Evolutionary conservation across 768 basidiomycete genomes (phyloP), one percentile per base, ranked within the genome.

Genomic region (Bullera alba): DNA sequence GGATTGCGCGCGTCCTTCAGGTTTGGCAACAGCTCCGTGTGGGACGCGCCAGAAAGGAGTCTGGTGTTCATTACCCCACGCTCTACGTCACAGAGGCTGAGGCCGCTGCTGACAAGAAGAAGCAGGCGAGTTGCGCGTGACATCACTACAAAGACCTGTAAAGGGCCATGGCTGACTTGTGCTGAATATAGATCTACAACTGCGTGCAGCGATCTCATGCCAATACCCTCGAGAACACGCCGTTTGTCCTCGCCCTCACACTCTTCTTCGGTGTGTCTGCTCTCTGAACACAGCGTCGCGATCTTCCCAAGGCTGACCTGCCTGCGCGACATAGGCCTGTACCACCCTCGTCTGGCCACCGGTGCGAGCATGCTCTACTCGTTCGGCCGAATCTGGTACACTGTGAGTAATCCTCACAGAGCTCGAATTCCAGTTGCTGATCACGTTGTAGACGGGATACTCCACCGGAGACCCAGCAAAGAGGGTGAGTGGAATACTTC

Each of bases 191-290:
- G 58, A 36, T 37, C 27, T 65, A 49, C 50, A 63, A 69, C 50
- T 69, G 67, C 39, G 45, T 50, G 26, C 63, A 69, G 36, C 45
- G 67, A 38, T 59, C 58, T 29, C 60, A 69, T 36, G 49, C 29
- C 2, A 69, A 69, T 42, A 65, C 63, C 17, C 57, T 69, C 37
- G 67, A 69, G 48, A 46, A 42, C 22, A 39, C 55, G 19, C 58
- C 63, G 1, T 58, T 49, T 54, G 26, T 60, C 29, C 30, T 69
- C n/a, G 49, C 52, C 5, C 26, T 56, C 17, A 43, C 45, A 32
- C 37, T 51, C 1, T 63, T 52, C 53, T 32, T 64, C 44, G 58
- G 65, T 64, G 27, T 50, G 59, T 60, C n/a, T 19, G 25, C 23
- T 28, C 28, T 14, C 10, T 12, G 27, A 41, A 19, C n/a, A 27